These are phyloP conservation scores for Paraphaeosphaeria sporulosa DNA, from an alignment of 2,329 filamentous ascomycete species.

Conservation along the genomic window DNA sequence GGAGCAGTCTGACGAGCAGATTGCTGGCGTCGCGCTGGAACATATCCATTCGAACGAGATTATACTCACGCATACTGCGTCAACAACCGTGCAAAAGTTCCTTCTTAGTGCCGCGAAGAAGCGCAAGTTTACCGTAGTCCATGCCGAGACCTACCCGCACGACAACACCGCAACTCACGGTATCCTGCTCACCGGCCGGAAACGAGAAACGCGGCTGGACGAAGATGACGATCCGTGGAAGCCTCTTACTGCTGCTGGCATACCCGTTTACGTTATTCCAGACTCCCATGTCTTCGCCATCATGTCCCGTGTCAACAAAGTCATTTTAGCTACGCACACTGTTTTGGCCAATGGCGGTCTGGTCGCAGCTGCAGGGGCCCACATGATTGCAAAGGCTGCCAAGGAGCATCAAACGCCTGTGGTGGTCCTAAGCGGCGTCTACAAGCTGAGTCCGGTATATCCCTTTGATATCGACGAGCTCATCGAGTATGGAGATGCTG, in stretches of 20 bases:
- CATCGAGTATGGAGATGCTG: slow-evolving; percentile 86
- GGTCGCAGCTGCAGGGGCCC: slow-evolving; percentile 83
- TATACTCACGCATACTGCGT: slow-evolving; percentile 87
- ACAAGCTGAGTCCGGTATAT: slow-evolving; percentile 91
- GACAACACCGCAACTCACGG: slow-evolving; percentile 70
- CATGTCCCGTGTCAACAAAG: slow-evolving; percentile 95
- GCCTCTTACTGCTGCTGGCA: slow-evolving; percentile 77
- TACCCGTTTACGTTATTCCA: slow-evolving; percentile 82
- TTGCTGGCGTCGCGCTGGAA: slow-evolving; percentile 85
- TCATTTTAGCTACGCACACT: slow-evolving; percentile 86
- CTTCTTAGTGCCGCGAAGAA: slow-evolving; percentile 86
- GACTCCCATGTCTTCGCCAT: slow-evolving; percentile 89
- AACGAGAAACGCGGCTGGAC: slow-evolving; percentile 53
- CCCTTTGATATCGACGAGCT: slow-evolving; percentile 82
- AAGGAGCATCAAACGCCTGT: slow-evolving; percentile 83
- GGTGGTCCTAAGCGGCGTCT: slow-evolving; percentile 87
- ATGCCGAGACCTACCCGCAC: slow-evolving; percentile 77
- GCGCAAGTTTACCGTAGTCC: slow-evolving; percentile 88
- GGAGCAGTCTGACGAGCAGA: slow-evolving; percentile 89
- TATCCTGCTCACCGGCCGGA: slow-evolving; percentile 65
- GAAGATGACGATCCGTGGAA: slow-evolving; percentile 73
- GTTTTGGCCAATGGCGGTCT: slow-evolving; percentile 89
- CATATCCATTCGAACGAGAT: slow-evolving; percentile 94
- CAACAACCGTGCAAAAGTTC: slow-evolving; percentile 87
- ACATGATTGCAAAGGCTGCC: slow-evolving; percentile 83